Evolutionary conservation across 345 rosid genomes (phyloP).

Genomic region (Ceriops tagal): DNA sequence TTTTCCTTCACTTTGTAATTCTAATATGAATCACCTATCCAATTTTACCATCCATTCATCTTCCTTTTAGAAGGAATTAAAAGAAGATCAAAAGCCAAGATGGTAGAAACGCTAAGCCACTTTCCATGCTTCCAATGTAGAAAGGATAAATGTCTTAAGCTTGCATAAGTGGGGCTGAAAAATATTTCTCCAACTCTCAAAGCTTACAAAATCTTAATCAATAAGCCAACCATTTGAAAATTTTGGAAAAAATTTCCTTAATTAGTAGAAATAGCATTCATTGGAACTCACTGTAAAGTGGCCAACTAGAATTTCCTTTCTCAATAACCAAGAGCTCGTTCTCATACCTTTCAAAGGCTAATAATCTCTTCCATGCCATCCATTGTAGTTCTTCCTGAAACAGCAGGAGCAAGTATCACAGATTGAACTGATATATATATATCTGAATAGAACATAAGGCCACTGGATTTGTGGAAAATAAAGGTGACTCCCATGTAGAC

Average conservation of each 20-base stretch:
- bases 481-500: neutral
- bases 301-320: neutral
- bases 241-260: neutral
- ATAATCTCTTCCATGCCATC: slow-evolving; percentile 88
- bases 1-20: neutral
- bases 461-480: neutral
- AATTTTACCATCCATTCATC: neutral
- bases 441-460: neutral
- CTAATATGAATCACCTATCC: neutral
- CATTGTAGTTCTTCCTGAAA: slow-evolving; percentile 86
- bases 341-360: slow-evolving; percentile 84
- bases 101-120: no score
- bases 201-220: neutral
- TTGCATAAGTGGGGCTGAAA: neutral
- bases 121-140: neutral
- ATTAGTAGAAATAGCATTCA: neutral
- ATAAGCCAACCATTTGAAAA: neutral
- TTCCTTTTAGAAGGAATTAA: neutral
- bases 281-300: neutral
- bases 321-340: neutral
- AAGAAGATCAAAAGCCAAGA: neutral
- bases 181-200: neutral
- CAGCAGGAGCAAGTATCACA: slow-evolving; percentile 9
- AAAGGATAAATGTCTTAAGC: neutral
- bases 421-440: neutral